Base-by-base conservation (phyloP, 345 rosid genomes). In the Gynandropsis gynandra region DNA sequence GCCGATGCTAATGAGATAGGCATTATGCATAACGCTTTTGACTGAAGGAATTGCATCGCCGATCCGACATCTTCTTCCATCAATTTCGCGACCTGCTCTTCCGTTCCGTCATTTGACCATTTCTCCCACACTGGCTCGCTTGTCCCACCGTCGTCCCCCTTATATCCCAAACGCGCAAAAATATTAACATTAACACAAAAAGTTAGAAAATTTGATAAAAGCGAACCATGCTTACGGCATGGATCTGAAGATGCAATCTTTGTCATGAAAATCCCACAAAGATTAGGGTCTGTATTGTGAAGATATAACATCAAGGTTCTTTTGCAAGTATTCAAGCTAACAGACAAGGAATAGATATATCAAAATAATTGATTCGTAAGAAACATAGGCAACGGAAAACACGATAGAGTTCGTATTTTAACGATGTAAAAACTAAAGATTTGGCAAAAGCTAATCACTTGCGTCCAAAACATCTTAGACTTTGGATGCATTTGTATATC, bases 61-160 rank as follows among this genome's bases (percentile, higher is more conserved):
- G 88, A 78, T 13, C 94, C 94, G 0, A 81, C 52, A 39, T 84
- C 84, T 72, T 80, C 88, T 75, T 81, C 94, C 88, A 84, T 84
- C 48, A 84, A 72, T 72, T 75, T 79, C 9, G 88, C 88, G 13
- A 81, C 85, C 52, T 75, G 74, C 60, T 75, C 74, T 50, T 84
- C 94, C 0, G 85, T 84, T 16, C 81, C 88, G 31, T 80, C 85
- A 8, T 62, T 72, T 32, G 85, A 76, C 94, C 94, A 84, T 43
- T 69, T 78, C 69, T 79, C 85, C 94, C 94, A 76, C 0, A 80
- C 78, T 1, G 72, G 73, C 40, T 64, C 70, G 50, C 50, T 68
- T 56, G 45, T 57, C 53, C 75, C 79, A 54, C 73, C 81, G 7
- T 50, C 24, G 52, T 74, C 67, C 35, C 71, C 83, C 14, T 79